Evolutionary conservation across 2,329 filamentous ascomycete species (phyloP).

Genomic region (Pseudogymnoascus sp.): DNA sequence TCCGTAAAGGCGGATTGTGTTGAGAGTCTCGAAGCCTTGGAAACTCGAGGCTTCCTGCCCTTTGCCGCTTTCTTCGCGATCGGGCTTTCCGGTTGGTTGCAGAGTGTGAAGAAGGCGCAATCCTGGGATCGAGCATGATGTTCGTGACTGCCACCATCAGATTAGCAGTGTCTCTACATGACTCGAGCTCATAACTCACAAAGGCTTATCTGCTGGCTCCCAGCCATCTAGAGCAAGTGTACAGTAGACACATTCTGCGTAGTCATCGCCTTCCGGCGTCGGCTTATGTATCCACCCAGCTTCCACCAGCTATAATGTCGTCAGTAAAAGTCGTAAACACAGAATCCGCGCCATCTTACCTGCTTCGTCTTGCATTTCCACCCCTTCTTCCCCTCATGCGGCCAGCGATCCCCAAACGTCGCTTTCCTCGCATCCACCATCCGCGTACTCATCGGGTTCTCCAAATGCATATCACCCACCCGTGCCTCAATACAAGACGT

Average conservation of each 20-base stretch:
- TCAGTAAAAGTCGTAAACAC: conserved; percentile 14
- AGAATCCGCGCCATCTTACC: conserved; percentile 37
- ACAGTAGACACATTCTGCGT: conserved; percentile 88
- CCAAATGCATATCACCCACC: conserved; percentile 52
- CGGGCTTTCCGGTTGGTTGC: conserved; percentile 43
- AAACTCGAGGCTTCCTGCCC: conserved; percentile 48
- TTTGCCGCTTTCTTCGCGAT: conserved; percentile 42
- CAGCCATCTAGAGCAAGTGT: conserved; percentile 84
- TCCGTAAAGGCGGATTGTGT: conserved; percentile 50
- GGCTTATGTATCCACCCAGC: conserved; percentile 94
- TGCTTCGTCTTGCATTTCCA: conserved; percentile 88
- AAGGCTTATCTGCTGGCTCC: conserved; percentile 86
- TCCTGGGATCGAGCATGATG: conserved; percentile 70
- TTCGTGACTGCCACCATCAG: conserved; percentile 57
- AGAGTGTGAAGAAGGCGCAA: conserved; percentile 75
- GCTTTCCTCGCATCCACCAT: conserved; percentile 71
- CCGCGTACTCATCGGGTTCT: conserved; percentile 63
- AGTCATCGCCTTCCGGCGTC: conserved; percentile 72
- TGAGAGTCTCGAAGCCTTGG: conserved; percentile 62
- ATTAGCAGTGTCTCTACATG: conserved; percentile 10
- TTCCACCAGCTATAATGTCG: conserved; percentile 61
- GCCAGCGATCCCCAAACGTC: conserved; percentile 82
- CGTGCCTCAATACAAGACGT: conserved; percentile 55
- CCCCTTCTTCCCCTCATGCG: conserved; percentile 76
- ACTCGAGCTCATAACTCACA: conserved; percentile 42